Conservation (phyloP, 2,329 filamentous ascomycete genomes). For the Aquanectria penicillioides region DNA sequence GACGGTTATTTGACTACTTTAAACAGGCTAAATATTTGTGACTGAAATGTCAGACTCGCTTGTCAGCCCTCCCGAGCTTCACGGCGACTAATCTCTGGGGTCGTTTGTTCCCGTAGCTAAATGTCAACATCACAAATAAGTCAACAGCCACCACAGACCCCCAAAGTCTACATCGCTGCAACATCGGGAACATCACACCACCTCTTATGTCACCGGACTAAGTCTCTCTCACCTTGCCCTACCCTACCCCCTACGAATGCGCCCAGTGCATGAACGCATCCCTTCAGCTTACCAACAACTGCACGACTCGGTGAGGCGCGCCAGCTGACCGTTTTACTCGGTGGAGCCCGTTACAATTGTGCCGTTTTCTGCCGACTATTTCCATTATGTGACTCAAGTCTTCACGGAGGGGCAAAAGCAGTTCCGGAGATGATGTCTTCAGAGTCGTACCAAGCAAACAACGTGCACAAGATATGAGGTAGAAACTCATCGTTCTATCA, state of each 20-base stretch:
- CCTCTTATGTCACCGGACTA: conserved; percentile 19
- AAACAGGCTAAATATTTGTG: no score
- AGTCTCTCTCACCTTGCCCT: conserved; percentile 8
- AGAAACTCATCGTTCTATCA: conserved; percentile 34
- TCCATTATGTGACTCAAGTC: background rate
- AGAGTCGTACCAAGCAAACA: background rate
- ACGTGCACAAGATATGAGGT: conserved; percentile 6
- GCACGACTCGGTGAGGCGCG: background rate
- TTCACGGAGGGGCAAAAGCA: no score
- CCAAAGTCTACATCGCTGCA: no score
- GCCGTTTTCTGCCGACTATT: conserved; percentile 10
- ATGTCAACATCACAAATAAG: no score
- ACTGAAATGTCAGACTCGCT: no score
- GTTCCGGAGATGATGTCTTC: no score
- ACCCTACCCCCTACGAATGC: background rate
- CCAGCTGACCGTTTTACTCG: background rate
- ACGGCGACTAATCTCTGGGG: no score
- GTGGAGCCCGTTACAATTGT: background rate
- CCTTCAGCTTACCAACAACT: background rate
- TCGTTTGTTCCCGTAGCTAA: no score
- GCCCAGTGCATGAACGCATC: conserved; percentile 29
- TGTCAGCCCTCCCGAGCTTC: no score
- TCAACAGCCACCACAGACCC: no score
- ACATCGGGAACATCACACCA: conserved; percentile 26
- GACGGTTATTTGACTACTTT: no score